phyloP scores from a whole-genome alignment of 2,329 filamentous ascomycete species.

The Penicillium sumatraense region DNA sequence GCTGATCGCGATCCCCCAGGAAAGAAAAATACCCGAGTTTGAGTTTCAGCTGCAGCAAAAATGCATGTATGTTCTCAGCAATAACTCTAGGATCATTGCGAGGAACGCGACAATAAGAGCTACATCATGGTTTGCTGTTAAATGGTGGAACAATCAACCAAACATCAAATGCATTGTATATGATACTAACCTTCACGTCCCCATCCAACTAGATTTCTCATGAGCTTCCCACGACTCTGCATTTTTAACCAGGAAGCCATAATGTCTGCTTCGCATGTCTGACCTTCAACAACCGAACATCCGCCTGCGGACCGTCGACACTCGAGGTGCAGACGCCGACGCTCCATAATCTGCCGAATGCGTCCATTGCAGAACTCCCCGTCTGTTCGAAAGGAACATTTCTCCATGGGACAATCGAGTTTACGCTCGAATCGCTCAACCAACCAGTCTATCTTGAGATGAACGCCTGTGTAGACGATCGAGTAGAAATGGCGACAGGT shows the following conservation, averaged over 20 bases:
- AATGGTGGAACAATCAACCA: neutral
- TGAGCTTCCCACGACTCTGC: conserved; percentile 18
- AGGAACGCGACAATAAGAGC: conserved; percentile 6
- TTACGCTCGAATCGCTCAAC: conserved; percentile 66
- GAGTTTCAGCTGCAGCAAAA: neutral
- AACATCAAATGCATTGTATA: neutral
- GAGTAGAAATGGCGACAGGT: conserved; percentile 66
- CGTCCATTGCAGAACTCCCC: conserved; percentile 47
- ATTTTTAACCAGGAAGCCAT: conserved; percentile 36
- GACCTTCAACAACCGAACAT: conserved; percentile 44
- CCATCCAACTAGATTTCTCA: conserved; percentile 11
- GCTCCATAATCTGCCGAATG: conserved; percentile 48
- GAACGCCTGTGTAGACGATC: conserved; percentile 68
- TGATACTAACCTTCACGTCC: conserved; percentile 36
- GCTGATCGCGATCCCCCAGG: neutral
- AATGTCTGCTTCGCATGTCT: conserved; percentile 36
- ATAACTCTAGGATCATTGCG: conserved; percentile 5
- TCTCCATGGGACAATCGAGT: conserved; percentile 66
- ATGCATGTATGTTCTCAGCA: neutral
- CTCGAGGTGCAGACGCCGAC: conserved; percentile 45
- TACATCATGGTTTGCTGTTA: no score
- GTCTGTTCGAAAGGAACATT: conserved; percentile 48
- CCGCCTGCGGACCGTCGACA: conserved; percentile 37
- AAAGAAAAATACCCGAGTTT: neutral
- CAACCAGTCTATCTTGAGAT: conserved; percentile 71